phyloP scores from a whole-genome alignment of 2,329 filamentous ascomycete genomes.

The Stemphylium beticola region DNA sequence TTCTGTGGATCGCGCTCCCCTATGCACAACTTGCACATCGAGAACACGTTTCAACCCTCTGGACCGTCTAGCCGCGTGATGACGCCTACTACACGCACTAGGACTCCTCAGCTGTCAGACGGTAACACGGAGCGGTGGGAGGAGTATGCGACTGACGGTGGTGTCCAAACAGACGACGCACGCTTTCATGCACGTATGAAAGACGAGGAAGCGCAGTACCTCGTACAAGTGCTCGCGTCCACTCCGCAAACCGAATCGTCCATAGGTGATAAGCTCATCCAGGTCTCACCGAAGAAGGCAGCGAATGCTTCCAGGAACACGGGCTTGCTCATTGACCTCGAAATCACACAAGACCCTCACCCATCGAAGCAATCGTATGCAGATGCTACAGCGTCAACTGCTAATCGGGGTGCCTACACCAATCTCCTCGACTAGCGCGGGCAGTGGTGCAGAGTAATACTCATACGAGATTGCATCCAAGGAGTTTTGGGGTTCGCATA shows the following conservation, averaged over 20 bases:
- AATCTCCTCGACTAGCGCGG: conserved; percentile 23
- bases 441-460: neutral
- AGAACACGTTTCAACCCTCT: conserved; percentile 5
- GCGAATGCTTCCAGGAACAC: conserved; percentile 16
- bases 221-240: conserved; percentile 5
- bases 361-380: conserved; percentile 3
- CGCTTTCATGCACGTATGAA: conserved; percentile 16
- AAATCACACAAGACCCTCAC: neutral
- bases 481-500: too few species aligned
- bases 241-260: neutral
- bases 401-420: neutral
- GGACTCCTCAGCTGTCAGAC: neutral
- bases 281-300: conserved; percentile 21
- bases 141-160: conserved; percentile 12
- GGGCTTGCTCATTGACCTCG: conserved; percentile 28
- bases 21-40: conserved; percentile 5
- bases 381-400: neutral
- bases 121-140: conserved; percentile 17
- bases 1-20: conserved; percentile 2
- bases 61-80: neutral
- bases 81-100: neutral
- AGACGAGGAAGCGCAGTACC: conserved; percentile 21
- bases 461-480: neutral
- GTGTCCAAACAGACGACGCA: conserved; percentile 29
- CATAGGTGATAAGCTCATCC: conserved; percentile 18